Conservation (phyloP, 2,329 filamentous ascomycete species). For the Aspergillus pseudoviridinutans region DNA sequence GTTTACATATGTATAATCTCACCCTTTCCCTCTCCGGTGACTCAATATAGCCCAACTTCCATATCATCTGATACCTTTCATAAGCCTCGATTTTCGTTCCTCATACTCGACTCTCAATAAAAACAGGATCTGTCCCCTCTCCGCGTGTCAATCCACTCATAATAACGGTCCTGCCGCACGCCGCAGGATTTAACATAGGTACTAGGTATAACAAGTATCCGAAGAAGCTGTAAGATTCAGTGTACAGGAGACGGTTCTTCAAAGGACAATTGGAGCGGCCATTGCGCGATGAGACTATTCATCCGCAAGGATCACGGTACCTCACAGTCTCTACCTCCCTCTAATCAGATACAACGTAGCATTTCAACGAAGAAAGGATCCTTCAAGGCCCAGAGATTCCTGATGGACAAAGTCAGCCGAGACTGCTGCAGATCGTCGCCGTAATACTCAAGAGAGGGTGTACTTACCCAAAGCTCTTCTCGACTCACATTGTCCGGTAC, state of each 20-base stretch:
- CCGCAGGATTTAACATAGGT: not conserved
- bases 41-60: not conserved
- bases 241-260: not conserved
- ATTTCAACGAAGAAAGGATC: constrained; percentile 21
- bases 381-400: constrained; percentile 39
- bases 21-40: not conserved
- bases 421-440: constrained; percentile 6
- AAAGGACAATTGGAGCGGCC: not conserved
- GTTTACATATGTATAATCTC: not conserved
- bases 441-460: not conserved
- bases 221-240: not conserved
- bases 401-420: constrained; percentile 10
- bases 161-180: not conserved
- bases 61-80: not conserved
- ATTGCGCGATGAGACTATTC: not conserved
- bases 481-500: constrained; percentile 45
- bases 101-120: not conserved
- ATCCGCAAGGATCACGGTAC: not conserved
- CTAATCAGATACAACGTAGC: not conserved
- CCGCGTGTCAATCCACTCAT: not conserved
- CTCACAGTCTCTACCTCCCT: not conserved
- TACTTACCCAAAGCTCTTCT: constrained; percentile 48
- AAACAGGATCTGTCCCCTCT: not conserved
- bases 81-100: not conserved
- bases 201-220: no score